phyloP scores from a whole-genome alignment of 75 land plant genomes.

The Larix kaempferi region DNA sequence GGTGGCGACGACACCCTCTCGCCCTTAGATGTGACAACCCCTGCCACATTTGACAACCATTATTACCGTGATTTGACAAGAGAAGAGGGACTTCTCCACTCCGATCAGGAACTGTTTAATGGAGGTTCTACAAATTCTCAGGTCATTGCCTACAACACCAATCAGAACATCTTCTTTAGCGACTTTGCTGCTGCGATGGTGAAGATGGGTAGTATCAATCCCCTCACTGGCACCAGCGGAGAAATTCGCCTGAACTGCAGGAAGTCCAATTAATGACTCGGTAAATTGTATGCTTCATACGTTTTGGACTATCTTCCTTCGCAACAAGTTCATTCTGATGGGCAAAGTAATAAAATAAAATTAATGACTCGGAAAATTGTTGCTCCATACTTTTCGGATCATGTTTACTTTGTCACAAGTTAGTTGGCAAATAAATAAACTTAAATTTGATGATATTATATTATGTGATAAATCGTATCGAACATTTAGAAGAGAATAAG shows the following conservation, averaged over 20 bases:
- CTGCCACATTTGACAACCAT: conserved; percentile 17
- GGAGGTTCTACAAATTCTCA: not conserved
- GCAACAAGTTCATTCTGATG: too few relatives aligned
- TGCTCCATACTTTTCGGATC: too few relatives aligned
- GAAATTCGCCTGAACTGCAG: conserved; percentile 18
- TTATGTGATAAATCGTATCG: too few relatives aligned
- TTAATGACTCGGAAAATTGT: too few relatives aligned
- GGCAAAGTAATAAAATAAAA: too few relatives aligned
- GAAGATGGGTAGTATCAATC: conserved; percentile 28
- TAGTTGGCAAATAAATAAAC: too few relatives aligned
- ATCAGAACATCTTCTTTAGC: conserved; percentile 10
- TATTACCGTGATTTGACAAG: conserved; percentile 4
- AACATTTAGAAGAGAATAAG: too few relatives aligned
- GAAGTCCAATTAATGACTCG: not conserved
- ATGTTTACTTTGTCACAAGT: too few relatives aligned
- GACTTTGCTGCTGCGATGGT: conserved; percentile 23
- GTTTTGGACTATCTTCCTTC: too few relatives aligned
- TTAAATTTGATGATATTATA: too few relatives aligned
- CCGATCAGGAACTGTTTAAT: conserved; percentile 18
- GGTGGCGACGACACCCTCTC: conserved; percentile 39
- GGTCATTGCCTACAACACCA: not conserved
- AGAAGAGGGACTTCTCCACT: conserved; percentile 12
- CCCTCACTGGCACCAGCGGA: conserved; percentile 26
- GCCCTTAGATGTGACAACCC: conserved; percentile 34
- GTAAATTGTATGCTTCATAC: not conserved